A percentile compares a stretch with the other conserved stretches of the same genome.
phyloP scores from a whole-genome alignment of 2,329 filamentous ascomycete species.

The Aspergillus jensenii region DNA sequence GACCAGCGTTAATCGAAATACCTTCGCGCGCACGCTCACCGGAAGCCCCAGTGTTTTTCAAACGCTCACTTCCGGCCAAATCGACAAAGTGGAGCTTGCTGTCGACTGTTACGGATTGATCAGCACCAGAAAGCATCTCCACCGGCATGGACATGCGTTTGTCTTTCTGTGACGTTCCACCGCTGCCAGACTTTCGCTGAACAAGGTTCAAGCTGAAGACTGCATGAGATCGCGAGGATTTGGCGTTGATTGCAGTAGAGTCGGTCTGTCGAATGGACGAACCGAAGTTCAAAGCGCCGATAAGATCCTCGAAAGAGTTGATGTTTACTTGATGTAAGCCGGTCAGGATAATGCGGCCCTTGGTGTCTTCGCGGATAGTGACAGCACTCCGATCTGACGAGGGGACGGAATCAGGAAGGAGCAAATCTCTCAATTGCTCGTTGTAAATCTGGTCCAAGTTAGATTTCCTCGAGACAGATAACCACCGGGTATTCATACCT shows the following conservation, averaged over 20 bases:
- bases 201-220: conserved; percentile 95
- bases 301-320: conserved; percentile 86
- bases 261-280: conserved; percentile 95
- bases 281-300: conserved; percentile 86
- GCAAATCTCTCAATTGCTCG: conserved; percentile 86
- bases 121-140: conserved; percentile 69
- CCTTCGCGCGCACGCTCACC: conserved; percentile 93
- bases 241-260: conserved; percentile 93
- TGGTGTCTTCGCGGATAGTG: conserved; percentile 90
- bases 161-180: conserved; percentile 59
- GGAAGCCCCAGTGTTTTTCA: conserved; percentile 96
- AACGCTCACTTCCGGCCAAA: conserved; percentile 89
- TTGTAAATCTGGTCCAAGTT: conserved; percentile 76
- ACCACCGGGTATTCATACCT: conserved; percentile 43
- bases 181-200: conserved; percentile 62
- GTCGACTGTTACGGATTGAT: conserved; percentile 75
- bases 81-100: conserved; percentile 99
- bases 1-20: conserved; percentile 95
- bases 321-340: conserved; percentile 85
- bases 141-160: conserved; percentile 85
- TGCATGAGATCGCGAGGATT: conserved; percentile 95
- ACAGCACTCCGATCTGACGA: conserved; percentile 71
- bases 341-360: conserved; percentile 90
- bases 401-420: conserved; percentile 73
- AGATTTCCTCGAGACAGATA: not conserved